Evolutionary conservation across 2,329 filamentous ascomycete genomes (phyloP).

Genomic region (Thielaviopsis euricoi): DNA sequence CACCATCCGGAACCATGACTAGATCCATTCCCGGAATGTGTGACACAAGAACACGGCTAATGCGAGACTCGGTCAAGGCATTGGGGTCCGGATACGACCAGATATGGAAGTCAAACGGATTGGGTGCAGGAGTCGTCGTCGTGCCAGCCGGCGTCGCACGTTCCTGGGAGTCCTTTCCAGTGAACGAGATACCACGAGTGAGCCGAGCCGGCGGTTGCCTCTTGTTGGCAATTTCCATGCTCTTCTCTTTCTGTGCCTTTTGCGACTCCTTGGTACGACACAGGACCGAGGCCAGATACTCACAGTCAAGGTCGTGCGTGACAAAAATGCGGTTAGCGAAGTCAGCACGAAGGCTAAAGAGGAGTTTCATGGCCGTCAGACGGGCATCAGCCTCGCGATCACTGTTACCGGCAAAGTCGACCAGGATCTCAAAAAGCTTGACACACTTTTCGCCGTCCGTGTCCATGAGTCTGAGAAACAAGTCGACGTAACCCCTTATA

Average conservation of each 20-base stretch:
- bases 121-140: slow-evolving; percentile 20
- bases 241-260: slow-evolving; percentile 32
- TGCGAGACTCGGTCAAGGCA: slow-evolving; percentile 33
- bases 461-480: slow-evolving; percentile 62
- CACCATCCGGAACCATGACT: slow-evolving; percentile 10
- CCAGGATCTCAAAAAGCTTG: slow-evolving; percentile 43
- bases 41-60: slow-evolving; percentile 36
- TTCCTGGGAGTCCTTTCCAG: slow-evolving; percentile 29
- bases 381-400: slow-evolving; percentile 51
- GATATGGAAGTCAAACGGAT: slow-evolving; percentile 30
- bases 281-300: slow-evolving; percentile 54
- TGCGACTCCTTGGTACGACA: slow-evolving; percentile 44
- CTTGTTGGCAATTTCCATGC: slow-evolving; percentile 27
- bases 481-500: slow-evolving; percentile 51
- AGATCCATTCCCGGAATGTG: slow-evolving; percentile 15
- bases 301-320: slow-evolving; percentile 51
- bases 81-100: slow-evolving; percentile 43
- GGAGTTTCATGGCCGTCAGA: slow-evolving; percentile 56
- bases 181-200: slow-evolving; percentile 35
- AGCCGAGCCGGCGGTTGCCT: slow-evolving; percentile 19
- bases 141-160: slow-evolving; percentile 25
- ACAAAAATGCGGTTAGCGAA: slow-evolving; percentile 63
- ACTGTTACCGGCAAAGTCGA: slow-evolving; percentile 44
- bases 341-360: slow-evolving; percentile 73
- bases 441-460: slow-evolving; percentile 47